Conservation (phyloP, 2,329 filamentous ascomycete genomes). For the Beauveria pseudobassiana region DNA sequence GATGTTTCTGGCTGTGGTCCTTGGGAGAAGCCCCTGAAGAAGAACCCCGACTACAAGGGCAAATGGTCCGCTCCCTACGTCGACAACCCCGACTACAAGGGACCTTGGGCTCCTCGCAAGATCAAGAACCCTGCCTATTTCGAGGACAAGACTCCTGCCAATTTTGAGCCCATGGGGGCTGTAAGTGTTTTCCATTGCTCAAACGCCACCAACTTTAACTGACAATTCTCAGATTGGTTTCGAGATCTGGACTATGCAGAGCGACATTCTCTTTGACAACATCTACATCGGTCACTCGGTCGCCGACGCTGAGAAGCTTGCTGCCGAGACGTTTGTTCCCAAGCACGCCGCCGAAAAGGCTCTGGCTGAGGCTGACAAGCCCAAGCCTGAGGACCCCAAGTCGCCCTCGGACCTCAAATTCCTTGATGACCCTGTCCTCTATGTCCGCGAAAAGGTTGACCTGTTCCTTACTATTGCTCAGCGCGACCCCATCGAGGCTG, state of each 20-base stretch:
- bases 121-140: constrained; percentile 95
- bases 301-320: constrained; percentile 83
- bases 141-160: constrained; percentile 92
- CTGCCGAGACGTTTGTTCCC: constrained; percentile 80
- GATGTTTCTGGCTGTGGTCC: constrained; percentile 89
- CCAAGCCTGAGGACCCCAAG: constrained; percentile 60
- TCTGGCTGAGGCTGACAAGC: constrained; percentile 70
- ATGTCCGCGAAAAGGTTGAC: constrained; percentile 86
- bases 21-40: constrained; percentile 86
- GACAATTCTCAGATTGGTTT: constrained; percentile 68
- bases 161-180: constrained; percentile 97
- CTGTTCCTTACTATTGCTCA: constrained; percentile 80
- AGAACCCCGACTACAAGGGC: constrained; percentile 97
- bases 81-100: constrained; percentile 98
- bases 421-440: constrained; percentile 81
- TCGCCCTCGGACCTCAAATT: constrained; percentile 76
- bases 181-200: constrained; percentile 50
- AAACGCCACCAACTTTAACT: constrained; percentile 11
- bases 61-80: constrained; percentile 91
- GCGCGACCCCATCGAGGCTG: constrained; percentile 73
- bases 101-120: constrained; percentile 87
- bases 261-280: constrained; percentile 98
- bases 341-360: constrained; percentile 81
- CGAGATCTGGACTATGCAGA: constrained; percentile 99
- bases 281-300: constrained; percentile 98